Evolutionary conservation across 2,329 filamentous ascomycete genomes (phyloP).

Genomic region (Cryphonectria radicalis): DNA sequence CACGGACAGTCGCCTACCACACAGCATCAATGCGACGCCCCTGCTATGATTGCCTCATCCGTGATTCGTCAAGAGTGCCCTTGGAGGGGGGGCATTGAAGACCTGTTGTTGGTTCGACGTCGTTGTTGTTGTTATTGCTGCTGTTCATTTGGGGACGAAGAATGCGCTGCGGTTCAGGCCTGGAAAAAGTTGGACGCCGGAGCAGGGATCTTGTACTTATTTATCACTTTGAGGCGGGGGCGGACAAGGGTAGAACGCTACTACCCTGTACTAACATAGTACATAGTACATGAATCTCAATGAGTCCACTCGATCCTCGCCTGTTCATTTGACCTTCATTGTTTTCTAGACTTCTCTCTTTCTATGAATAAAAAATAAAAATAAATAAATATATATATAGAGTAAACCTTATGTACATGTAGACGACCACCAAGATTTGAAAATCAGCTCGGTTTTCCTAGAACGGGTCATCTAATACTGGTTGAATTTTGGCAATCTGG

Average conservation of each 20-base stretch:
- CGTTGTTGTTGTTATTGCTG: neutral
- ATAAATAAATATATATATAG: too few relatives aligned
- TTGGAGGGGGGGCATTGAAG: neutral
- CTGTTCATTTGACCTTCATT: neutral
- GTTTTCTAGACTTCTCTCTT: neutral
- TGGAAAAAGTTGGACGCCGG: constrained; percentile 1
- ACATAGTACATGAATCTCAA: neutral
- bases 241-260: neutral
- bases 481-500: neutral
- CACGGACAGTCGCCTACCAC: constrained; percentile 28
- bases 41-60: constrained; percentile 28
- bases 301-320: neutral
- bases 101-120: neutral
- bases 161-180: neutral
- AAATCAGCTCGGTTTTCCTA: neutral
- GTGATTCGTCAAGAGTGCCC: constrained; percentile 13
- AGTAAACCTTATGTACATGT: too few relatives aligned
- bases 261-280: neutral
- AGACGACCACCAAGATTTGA: neutral
- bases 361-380: too few relatives aligned
- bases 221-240: neutral
- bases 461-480: neutral
- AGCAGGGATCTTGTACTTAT: neutral
- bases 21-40: constrained; percentile 29
- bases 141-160: neutral